These are phyloP conservation scores for Sinapis alba DNA, from an alignment of 441 rosid species.

Conservation along the genomic window DNA sequence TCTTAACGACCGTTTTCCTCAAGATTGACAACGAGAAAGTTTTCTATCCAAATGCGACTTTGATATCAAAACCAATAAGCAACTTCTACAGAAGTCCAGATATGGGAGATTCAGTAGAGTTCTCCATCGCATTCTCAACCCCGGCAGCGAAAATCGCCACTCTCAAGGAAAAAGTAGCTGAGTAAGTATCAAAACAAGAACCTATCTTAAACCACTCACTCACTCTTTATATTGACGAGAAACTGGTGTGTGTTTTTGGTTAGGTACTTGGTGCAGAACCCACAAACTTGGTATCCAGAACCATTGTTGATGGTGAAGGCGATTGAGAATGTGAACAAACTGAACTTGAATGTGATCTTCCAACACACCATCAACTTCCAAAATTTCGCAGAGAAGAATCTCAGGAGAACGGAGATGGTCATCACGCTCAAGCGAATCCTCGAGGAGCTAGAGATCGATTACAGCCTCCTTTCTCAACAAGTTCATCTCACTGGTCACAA, in stretches of 20 bases:
- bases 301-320: slow-evolving; percentile 2
- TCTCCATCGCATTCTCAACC: slow-evolving; percentile 72
- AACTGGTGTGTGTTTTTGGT: neutral
- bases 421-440: slow-evolving; percentile 63
- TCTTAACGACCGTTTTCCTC: slow-evolving; percentile 77
- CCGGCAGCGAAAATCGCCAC: slow-evolving; percentile 56
- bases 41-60: slow-evolving; percentile 70
- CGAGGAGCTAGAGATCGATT: slow-evolving; percentile 64
- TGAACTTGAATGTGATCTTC: slow-evolving; percentile 56
- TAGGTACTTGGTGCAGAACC: neutral
- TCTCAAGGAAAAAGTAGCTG: slow-evolving; percentile 55
- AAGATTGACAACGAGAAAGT: slow-evolving; percentile 75
- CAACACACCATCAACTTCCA: slow-evolving; percentile 78
- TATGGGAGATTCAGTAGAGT: slow-evolving; percentile 71
- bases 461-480: slow-evolving; percentile 11
- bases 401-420: slow-evolving; percentile 60
- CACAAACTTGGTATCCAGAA: slow-evolving; percentile 2
- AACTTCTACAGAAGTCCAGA: slow-evolving; percentile 81
- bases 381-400: slow-evolving; percentile 58
- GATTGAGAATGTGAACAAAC: slow-evolving; percentile 40
- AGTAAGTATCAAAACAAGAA: slow-evolving; percentile 46
- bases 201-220: neutral
- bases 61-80: slow-evolving; percentile 74
- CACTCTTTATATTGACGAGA: neutral
- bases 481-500: slow-evolving; percentile 18